phyloP scores from a whole-genome alignment of 495 filamentous ascomycete species.

The Penicillium salamii region DNA sequence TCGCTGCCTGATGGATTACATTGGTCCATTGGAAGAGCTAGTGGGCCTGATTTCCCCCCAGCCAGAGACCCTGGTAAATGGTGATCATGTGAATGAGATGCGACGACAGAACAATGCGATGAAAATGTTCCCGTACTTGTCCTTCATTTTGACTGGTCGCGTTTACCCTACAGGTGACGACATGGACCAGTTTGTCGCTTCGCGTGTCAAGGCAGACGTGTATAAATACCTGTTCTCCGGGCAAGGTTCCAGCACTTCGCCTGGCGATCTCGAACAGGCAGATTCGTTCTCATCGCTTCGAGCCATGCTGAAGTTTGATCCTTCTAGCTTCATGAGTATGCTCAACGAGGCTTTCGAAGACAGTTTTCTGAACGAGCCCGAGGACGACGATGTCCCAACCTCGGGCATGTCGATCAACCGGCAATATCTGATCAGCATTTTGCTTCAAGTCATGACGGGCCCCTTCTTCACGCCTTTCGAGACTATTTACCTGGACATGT shows the following conservation, averaged over 20 bases:
- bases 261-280: conserved; percentile 56
- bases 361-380: conserved; percentile 75
- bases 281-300: conserved; percentile 80
- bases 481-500: conserved; percentile 95
- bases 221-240: conserved; percentile 94
- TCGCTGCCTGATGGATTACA: conserved; percentile 80
- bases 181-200: conserved; percentile 65
- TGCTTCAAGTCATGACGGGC: conserved; percentile 82
- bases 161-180: conserved; percentile 82
- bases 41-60: conserved; percentile 60
- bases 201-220: conserved; percentile 75
- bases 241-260: conserved; percentile 54
- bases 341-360: conserved; percentile 98
- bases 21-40: conserved; percentile 85
- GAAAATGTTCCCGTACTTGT: conserved; percentile 94
- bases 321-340: conserved; percentile 89
- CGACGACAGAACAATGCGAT: conserved; percentile 60
- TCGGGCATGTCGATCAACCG: conserved; percentile 72
- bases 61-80: conserved; percentile 30
- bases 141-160: conserved; percentile 86
- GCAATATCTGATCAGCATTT: conserved; percentile 84
- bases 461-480: conserved; percentile 71
- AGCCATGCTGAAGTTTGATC: conserved; percentile 81
- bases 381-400: conserved; percentile 29
- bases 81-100: conserved; percentile 30